Percentiles rank a stretch among this genome's conserved stretches.
Evolutionary conservation across 148 eudicot genomes (phyloP).

Genomic region (Pouteria glomerata): DNA sequence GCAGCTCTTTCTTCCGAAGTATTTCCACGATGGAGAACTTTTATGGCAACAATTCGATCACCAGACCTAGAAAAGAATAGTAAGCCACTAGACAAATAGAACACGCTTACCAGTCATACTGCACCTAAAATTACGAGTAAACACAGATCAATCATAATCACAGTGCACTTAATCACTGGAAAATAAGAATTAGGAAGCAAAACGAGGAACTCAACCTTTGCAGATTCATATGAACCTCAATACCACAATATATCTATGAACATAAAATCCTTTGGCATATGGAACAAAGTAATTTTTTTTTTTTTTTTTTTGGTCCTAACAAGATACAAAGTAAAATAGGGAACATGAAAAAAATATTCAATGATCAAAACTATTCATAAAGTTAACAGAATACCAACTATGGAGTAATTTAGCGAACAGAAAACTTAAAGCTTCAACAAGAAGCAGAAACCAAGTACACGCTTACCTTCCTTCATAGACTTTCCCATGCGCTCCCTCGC

Average conservation of each 20-base stretch:
- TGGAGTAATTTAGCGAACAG: neutral
- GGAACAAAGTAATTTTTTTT: too few species aligned
- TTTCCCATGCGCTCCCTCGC: constrained; percentile 87
- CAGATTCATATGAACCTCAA: too few species aligned
- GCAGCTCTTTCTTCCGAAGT: constrained; percentile 61
- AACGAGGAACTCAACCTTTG: neutral
- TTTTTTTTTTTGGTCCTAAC: too few species aligned
- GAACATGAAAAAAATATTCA: neutral
- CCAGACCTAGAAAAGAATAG: constrained; percentile 50
- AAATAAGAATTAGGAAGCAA: neutral
- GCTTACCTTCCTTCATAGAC: constrained; percentile 80
- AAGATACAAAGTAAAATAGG: neutral
- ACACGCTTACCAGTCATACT: neutral
- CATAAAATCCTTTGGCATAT: too few species aligned
- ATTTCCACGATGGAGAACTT: constrained; percentile 75
- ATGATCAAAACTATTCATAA: neutral
- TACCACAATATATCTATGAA: too few species aligned
- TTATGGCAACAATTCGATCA: constrained; percentile 80
- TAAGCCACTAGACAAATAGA: neutral
- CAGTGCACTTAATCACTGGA: neutral
- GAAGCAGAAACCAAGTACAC: neutral
- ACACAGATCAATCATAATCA: neutral
- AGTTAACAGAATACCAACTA: neutral
- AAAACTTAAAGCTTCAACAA: neutral
- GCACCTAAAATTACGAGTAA: neutral